A percentile compares a stretch with the other conserved stretches of the same genome.
Evolutionary conservation across 176 grass and related monocot species (phyloP).

Genomic region (Aegilops tauschii): DNA sequence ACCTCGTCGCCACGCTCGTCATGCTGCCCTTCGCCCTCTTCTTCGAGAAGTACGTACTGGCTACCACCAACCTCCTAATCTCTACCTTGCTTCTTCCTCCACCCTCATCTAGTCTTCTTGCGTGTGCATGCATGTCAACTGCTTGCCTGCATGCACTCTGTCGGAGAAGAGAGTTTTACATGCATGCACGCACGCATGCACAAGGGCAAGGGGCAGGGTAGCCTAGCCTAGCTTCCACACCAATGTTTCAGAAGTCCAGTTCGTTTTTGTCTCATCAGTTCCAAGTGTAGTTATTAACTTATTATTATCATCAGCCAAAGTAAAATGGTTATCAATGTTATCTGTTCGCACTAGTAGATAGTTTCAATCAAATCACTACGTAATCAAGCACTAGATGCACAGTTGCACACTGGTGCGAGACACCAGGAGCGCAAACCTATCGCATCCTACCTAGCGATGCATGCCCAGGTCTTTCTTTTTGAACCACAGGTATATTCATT

Average conservation of each 20-base stretch:
- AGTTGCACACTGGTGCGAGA: background rate
- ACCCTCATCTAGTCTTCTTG: no score
- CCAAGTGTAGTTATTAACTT: no score
- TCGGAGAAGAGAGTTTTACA: background rate
- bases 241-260: background rate
- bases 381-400: conserved; percentile 5
- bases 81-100: no score
- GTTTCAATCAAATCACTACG: background rate
- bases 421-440: background rate
- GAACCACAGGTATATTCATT: background rate
- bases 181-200: no score
- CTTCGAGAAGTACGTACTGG: conserved; percentile 52
- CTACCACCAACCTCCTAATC: background rate
- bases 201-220: no score
- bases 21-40: conserved; percentile 69
- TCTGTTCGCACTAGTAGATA: background rate
- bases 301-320: background rate
- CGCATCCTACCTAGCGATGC: background rate
- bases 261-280: background rate
- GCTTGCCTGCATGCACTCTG: background rate
- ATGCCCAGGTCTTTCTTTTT: background rate
- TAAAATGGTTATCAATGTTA: background rate
- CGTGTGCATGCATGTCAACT: background rate
- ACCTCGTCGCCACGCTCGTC: conserved; percentile 46
- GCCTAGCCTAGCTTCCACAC: no score